A percentile compares a stretch with the other conserved stretches of the same genome.
Evolutionary conservation across 2,329 filamentous ascomycete species (phyloP).

Genomic region (Seiridium cupressi): DNA sequence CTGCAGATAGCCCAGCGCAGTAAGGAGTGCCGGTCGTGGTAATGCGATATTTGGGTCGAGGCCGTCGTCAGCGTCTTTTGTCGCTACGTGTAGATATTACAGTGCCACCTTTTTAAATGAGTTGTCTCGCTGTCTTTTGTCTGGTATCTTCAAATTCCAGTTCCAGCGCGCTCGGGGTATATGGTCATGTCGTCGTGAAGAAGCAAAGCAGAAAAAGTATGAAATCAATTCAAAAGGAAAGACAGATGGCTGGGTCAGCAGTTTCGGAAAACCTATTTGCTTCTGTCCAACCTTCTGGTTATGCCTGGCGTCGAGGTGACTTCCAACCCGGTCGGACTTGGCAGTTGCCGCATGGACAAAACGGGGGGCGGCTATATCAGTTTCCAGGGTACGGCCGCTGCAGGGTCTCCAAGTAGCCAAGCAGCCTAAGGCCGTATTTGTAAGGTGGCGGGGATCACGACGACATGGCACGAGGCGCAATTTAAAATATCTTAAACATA

Average conservation of each 20-base stretch:
- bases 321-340: no score
- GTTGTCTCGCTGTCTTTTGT: background rate
- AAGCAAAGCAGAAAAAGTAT: background rate
- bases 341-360: no score
- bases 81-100: background rate
- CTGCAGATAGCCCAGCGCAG: background rate
- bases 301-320: background rate
- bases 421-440: background rate
- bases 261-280: no score
- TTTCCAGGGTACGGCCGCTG: no score
- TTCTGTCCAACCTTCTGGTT: background rate
- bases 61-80: no score
- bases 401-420: no score
- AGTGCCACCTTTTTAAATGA: background rate
- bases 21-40: background rate
- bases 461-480: no score
- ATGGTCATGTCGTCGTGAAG: background rate
- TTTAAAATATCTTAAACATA: no score
- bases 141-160: background rate
- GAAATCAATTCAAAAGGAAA: no score
- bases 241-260: no score
- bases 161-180: background rate
- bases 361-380: no score
- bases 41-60: no score
- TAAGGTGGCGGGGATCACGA: background rate